These are phyloP conservation scores for Phytophthora melonis DNA, from an alignment of 352 stramenopile species.

Conservation along the genomic window DNA sequence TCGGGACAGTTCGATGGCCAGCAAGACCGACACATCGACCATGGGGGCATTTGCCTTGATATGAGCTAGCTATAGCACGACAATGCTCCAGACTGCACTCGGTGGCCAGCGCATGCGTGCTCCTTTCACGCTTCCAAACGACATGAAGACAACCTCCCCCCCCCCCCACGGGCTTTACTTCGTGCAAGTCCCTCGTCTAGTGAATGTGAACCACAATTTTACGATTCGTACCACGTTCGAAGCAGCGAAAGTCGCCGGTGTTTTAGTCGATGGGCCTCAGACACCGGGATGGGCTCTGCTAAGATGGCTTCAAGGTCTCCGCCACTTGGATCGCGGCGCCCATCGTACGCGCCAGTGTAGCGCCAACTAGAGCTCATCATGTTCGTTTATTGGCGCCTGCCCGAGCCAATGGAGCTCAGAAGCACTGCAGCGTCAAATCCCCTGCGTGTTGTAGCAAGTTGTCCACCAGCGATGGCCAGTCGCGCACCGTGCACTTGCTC, in stretches of 20 bases:
- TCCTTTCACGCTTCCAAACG: not conserved
- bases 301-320: not conserved
- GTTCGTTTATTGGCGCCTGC: constrained; percentile 21
- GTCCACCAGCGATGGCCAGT: not conserved
- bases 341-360: constrained; percentile 13
- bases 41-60: not conserved
- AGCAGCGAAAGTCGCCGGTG: not conserved
- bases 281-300: constrained; percentile 11
- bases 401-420: not conserved
- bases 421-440: not conserved
- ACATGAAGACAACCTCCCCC: not conserved
- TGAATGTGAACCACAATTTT: too few relatives aligned
- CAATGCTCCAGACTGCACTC: not conserved
- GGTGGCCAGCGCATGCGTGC: too few relatives aligned
- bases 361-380: constrained; percentile 10
- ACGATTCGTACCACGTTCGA: not conserved
- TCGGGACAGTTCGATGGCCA: constrained; percentile 19
- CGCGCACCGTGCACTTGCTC: constrained; percentile 4
- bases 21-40: constrained; percentile 7
- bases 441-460: not conserved
- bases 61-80: not conserved
- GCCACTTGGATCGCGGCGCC: constrained; percentile 9
- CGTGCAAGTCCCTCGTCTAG: not conserved
- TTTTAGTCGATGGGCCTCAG: constrained; percentile 17
- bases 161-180: not conserved